A percentile compares a stretch with the other conserved stretches of the same genome.
phyloP scores from a whole-genome alignment of 2,329 filamentous ascomycete genomes.

The Epichloe sibirici region DNA sequence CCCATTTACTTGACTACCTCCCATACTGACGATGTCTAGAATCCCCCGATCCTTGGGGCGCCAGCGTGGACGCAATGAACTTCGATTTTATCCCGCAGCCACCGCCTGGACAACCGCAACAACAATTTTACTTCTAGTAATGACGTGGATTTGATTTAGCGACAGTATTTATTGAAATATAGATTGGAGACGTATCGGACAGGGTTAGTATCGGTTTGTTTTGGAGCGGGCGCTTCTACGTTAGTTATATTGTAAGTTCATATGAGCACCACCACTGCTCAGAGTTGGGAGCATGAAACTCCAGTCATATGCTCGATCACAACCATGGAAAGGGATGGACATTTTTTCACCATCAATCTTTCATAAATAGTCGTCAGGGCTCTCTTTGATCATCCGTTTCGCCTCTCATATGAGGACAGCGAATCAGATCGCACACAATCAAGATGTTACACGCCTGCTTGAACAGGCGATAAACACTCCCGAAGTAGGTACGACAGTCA shows the following conservation, averaged over 20 bases:
- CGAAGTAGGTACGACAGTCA: conserved; percentile 17
- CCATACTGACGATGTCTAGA: conserved; percentile 23
- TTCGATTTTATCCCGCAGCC: conserved; percentile 50
- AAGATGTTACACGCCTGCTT: conserved; percentile 26
- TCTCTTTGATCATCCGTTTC: conserved; percentile 40
- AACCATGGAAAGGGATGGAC: too few species aligned
- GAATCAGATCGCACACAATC: conserved; percentile 5
- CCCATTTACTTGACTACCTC: not conserved
- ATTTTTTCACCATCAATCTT: not conserved
- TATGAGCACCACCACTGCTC: too few species aligned
- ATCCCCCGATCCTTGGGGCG: conserved; percentile 47
- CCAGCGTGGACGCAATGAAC: conserved; percentile 41
- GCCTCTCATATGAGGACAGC: not conserved
- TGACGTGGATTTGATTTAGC: not conserved
- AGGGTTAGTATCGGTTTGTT: not conserved
- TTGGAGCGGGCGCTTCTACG: not conserved
- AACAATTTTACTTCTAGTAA: conserved; percentile 43
- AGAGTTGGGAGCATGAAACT: too few species aligned
- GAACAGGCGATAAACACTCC: conserved; percentile 18
- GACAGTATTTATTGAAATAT: not conserved
- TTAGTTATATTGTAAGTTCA: not conserved
- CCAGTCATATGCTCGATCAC: too few species aligned
- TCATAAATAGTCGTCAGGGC: conserved; percentile 19
- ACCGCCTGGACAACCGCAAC: conserved; percentile 44
- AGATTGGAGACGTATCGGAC: too few species aligned